Conservation (phyloP, 2,329 filamentous ascomycete genomes). For the Colletotrichum sp. region DNA sequence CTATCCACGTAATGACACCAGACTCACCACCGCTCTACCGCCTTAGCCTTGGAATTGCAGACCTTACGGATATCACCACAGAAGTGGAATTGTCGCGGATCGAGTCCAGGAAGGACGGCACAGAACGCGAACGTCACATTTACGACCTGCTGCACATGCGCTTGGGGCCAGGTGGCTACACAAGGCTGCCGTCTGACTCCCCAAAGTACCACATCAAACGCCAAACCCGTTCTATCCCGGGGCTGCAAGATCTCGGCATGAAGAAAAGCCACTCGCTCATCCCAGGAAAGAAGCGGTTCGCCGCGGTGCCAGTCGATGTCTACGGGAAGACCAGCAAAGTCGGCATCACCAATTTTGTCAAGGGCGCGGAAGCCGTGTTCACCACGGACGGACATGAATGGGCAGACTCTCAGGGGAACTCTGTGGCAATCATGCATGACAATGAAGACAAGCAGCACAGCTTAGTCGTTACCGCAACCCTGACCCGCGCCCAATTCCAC, state of each 20-base stretch:
- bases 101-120: neutral
- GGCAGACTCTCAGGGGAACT: neutral
- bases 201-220: neutral
- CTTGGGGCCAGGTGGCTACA: neutral
- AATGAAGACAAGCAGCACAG: neutral
- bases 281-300: neutral
- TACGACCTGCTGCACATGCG: constrained; percentile 1
- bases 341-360: neutral
- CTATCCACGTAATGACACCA: neutral
- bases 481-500: neutral
- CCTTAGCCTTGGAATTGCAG: neutral
- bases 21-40: neutral
- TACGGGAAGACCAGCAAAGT: neutral
- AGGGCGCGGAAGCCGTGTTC: neutral
- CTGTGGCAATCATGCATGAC: neutral
- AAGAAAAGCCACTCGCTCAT: neutral
- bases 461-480: neutral
- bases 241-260: neutral
- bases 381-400: neutral
- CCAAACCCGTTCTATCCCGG: neutral
- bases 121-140: neutral
- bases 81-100: neutral
- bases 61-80: neutral
- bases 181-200: neutral
- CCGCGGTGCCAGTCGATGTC: neutral